A percentile compares a stretch with the other conserved stretches of the same genome.
Evolutionary conservation across 1,139 yeast species (phyloP).

Genomic region (Candida sp.): DNA sequence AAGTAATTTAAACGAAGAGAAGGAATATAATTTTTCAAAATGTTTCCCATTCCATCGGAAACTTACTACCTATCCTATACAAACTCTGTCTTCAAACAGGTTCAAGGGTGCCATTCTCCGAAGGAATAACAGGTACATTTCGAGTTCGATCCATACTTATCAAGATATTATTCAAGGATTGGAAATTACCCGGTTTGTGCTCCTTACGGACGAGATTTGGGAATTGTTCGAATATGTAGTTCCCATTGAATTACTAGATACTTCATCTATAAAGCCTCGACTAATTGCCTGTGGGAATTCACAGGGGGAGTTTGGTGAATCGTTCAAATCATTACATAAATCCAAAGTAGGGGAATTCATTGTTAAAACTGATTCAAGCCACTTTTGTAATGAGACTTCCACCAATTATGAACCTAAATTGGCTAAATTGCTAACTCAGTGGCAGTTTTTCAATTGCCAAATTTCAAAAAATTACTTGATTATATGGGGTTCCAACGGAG

Average conservation of each 20-base stretch:
- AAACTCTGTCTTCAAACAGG: constrained; percentile 38
- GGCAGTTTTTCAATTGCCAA: constrained; percentile 70
- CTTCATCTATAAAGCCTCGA: constrained; percentile 39
- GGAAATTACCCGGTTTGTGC: constrained; percentile 58
- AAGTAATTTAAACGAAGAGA: constrained; percentile 31
- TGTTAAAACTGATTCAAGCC: constrained; percentile 27
- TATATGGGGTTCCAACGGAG: constrained; percentile 73
- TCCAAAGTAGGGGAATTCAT: constrained; percentile 17
- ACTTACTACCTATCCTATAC: constrained; percentile 61
- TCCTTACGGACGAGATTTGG: constrained; percentile 69
- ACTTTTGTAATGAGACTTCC: constrained; percentile 8
- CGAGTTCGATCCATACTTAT: constrained; percentile 57
- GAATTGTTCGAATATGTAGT: constrained; percentile 55
- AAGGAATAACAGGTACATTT: constrained; percentile 45
- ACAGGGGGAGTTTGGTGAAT: constrained; percentile 63
- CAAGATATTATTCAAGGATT: constrained; percentile 30
- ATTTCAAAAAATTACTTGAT: constrained; percentile 59
- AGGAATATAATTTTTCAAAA: constrained; percentile 67
- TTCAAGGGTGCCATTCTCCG: constrained; percentile 38
- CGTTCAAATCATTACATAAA: constrained; percentile 28
- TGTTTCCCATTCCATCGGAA: constrained; percentile 84
- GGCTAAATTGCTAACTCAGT: constrained; percentile 31
- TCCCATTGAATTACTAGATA: constrained; percentile 11
- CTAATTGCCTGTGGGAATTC: constrained; percentile 66
- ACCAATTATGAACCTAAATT: constrained; percentile 17